Evolutionary conservation across 2,329 filamentous ascomycete genomes (phyloP).

Genomic region (Cladosporium phlei): DNA sequence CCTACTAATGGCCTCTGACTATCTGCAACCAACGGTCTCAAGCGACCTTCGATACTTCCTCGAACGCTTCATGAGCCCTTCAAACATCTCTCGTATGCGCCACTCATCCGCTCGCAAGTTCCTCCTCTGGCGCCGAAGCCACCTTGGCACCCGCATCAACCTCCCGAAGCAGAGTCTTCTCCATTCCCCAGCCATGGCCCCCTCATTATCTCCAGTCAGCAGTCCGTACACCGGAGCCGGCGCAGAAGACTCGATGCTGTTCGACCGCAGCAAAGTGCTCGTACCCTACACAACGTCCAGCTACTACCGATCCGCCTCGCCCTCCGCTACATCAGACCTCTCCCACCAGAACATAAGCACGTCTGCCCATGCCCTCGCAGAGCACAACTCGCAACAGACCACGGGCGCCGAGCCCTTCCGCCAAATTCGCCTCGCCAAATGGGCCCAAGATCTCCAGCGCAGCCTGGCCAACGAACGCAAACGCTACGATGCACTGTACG

Average conservation of each 20-base stretch:
- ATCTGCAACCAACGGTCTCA: constrained; percentile 70
- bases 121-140: constrained; percentile 58
- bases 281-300: constrained; percentile 27
- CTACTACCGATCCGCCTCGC: constrained; percentile 33
- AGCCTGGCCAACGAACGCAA: constrained; percentile 70
- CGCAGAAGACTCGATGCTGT: constrained; percentile 24
- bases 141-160: constrained; percentile 27
- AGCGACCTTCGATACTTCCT: constrained; percentile 71
- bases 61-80: constrained; percentile 68
- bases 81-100: constrained; percentile 75
- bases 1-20: constrained; percentile 86
- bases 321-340: constrained; percentile 20
- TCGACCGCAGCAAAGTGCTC: constrained; percentile 29
- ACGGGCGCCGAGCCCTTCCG: constrained; percentile 53
- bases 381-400: constrained; percentile 29
- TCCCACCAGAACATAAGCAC: constrained; percentile 6
- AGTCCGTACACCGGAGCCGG: constrained; percentile 22
- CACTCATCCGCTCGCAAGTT: constrained; percentile 80
- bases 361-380: constrained; percentile 51
- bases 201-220: constrained; percentile 6
- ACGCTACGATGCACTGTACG: constrained; percentile 51
- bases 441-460: constrained; percentile 75
- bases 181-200: constrained; percentile 20
- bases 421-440: constrained; percentile 70
- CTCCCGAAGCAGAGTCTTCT: constrained; percentile 24